phyloP scores from a whole-genome alignment of 805 yeast genomes.

The Metschnikowia continentalis region DNA sequence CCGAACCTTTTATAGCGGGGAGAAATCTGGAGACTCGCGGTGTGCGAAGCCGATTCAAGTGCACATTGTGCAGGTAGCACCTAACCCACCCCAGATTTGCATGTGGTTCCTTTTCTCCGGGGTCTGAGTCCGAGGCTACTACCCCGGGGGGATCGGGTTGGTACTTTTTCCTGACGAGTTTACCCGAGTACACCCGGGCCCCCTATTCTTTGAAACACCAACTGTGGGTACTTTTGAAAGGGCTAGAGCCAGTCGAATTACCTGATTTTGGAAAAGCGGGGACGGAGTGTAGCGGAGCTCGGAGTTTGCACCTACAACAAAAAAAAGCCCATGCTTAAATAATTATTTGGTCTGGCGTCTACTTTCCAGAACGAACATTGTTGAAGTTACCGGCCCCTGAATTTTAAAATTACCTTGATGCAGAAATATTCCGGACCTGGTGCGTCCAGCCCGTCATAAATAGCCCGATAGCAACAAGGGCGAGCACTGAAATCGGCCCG shows the following conservation, averaged over 20 bases:
- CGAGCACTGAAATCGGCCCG: neutral
- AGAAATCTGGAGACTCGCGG: conserved; percentile 5
- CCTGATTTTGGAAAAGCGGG: neutral
- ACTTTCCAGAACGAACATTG: neutral
- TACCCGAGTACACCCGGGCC: neutral
- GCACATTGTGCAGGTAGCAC: neutral
- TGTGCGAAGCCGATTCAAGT: neutral
- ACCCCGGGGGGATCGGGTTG: neutral
- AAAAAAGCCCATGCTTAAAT: neutral
- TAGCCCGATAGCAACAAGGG: neutral
- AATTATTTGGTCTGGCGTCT: neutral
- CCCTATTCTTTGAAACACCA: no score
- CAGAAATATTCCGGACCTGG: neutral
- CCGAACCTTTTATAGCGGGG: conserved; percentile 10
- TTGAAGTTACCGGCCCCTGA: no score
- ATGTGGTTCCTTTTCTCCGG: conserved; percentile 12
- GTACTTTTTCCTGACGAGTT: neutral
- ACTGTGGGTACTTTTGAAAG: neutral
- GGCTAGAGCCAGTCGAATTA: neutral
- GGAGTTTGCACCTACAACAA: neutral
- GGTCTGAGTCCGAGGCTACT: neutral
- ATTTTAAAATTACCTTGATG: neutral
- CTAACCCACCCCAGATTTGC: conserved; percentile 14
- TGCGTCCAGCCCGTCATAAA: neutral
- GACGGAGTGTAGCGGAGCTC: conserved; percentile 1